These are phyloP conservation scores for Alternaria sp. DNA, from an alignment of 2,329 filamentous ascomycete genomes.

Conservation along the genomic window DNA sequence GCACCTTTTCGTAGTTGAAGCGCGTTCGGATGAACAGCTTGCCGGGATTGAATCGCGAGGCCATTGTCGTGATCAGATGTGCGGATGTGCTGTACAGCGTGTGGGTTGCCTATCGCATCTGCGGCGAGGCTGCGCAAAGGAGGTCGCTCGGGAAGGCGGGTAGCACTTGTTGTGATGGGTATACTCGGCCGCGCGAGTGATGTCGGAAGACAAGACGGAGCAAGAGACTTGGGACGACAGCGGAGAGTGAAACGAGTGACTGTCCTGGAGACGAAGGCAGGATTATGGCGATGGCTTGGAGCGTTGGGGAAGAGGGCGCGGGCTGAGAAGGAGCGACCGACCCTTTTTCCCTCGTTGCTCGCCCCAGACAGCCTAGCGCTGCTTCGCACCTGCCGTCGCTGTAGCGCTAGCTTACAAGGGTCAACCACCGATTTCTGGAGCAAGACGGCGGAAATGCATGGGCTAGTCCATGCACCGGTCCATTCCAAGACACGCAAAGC, in stretches of 20 bases:
- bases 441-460: slow-evolving; percentile 16
- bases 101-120: slow-evolving; percentile 44
- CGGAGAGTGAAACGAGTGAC: slow-evolving; percentile 41
- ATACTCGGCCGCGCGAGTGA: slow-evolving; percentile 25
- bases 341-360: slow-evolving; percentile 25
- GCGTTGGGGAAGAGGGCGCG: slow-evolving; percentile 26
- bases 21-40: slow-evolving; percentile 55
- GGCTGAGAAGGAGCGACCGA: slow-evolving; percentile 21
- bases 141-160: slow-evolving; percentile 2
- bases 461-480: slow-evolving; percentile 15
- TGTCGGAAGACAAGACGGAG: slow-evolving; percentile 13
- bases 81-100: slow-evolving; percentile 25
- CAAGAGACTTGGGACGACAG: slow-evolving; percentile 19
- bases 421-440: slow-evolving; percentile 17
- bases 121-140: slow-evolving; percentile 29
- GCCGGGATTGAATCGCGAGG: slow-evolving; percentile 55
- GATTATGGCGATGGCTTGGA: slow-evolving; percentile 20
- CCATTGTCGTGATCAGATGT: slow-evolving; percentile 35
- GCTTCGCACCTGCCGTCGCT: slow-evolving; percentile 19
- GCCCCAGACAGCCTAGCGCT: slow-evolving; percentile 21
- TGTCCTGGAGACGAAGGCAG: slow-evolving; percentile 33
- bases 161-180: slow-evolving; percentile 10
- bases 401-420: slow-evolving; percentile 16
- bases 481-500: slow-evolving; percentile 6
- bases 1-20: slow-evolving; percentile 59